A percentile compares a stretch with the other conserved stretches of the same genome.
These are phyloP conservation scores for Nymphaea colorata DNA, from an alignment of 164 flowering plant species.

Conservation along the genomic window DNA sequence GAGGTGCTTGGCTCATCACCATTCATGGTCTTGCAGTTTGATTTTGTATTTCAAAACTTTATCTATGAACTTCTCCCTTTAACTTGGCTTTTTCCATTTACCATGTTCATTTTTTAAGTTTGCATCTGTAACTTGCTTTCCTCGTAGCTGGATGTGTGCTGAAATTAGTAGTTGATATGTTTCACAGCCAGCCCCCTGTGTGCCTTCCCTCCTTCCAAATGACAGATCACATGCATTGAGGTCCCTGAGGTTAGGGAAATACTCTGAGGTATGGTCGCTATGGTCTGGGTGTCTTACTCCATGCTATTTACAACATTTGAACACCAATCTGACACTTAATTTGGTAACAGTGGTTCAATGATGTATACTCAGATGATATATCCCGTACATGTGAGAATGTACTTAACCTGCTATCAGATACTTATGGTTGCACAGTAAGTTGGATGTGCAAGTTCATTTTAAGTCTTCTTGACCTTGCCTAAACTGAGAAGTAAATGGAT, in stretches of 20 bases:
- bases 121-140: too few species aligned
- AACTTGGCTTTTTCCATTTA: too few species aligned
- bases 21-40: too few species aligned
- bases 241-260: slow-evolving; percentile 71
- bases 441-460: not conserved
- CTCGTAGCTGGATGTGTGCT: too few species aligned
- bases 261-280: slow-evolving; percentile 48
- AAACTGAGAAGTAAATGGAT: too few species aligned
- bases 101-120: too few species aligned
- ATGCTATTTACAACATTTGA: not conserved
- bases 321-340: not conserved
- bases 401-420: slow-evolving; percentile 41
- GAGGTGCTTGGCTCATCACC: too few species aligned
- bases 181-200: slow-evolving; percentile 62
- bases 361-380: slow-evolving; percentile 72
- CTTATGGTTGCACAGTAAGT: slow-evolving; percentile 71
- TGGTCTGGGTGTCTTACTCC: not conserved
- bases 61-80: too few species aligned
- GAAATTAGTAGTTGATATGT: not conserved
- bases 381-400: slow-evolving; percentile 69
- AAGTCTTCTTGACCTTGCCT: too few species aligned
- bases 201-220: slow-evolving; percentile 53
- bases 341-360: slow-evolving; percentile 83
- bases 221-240: slow-evolving; percentile 28
- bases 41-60: too few species aligned